Conservation (phyloP, 1,284 basidiomycete genomes). For the Leucoagaricus sp. region DNA sequence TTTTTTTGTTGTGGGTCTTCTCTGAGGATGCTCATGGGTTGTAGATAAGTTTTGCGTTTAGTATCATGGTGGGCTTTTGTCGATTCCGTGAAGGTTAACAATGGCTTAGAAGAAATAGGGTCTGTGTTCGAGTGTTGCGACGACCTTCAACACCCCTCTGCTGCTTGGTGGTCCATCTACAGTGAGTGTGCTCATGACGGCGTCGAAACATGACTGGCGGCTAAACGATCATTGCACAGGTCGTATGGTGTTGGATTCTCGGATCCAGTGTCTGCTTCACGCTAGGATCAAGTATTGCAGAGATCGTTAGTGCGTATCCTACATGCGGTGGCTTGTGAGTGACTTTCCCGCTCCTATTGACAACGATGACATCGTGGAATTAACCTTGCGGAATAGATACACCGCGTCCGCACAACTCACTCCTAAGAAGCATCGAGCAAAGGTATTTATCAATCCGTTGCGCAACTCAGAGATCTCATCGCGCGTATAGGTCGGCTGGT, state of each 20-base stretch:
- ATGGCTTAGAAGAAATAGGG: constrained; percentile 40
- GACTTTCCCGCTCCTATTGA: not conserved
- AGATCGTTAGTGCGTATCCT: constrained; percentile 80
- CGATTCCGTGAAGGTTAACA: not conserved
- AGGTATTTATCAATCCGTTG: constrained; percentile 33
- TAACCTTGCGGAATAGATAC: constrained; percentile 42
- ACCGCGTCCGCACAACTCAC: constrained; percentile 78
- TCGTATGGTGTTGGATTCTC: constrained; percentile 82
- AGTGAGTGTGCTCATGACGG: constrained; percentile 36
- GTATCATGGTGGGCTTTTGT: constrained; percentile 58
- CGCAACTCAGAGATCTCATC: not conserved
- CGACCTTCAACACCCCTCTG: constrained; percentile 81
- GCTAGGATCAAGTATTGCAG: constrained; percentile 75
- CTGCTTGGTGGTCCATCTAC: constrained; percentile 77
- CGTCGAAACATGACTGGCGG: not conserved
- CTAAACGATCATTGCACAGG: constrained; percentile 31
- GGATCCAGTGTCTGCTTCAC: constrained; percentile 79
- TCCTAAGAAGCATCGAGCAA: constrained; percentile 66
- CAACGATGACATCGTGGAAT: not conserved
- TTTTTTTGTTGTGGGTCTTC: not conserved
- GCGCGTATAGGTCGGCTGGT: constrained; percentile 57
- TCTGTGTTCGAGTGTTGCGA: constrained; percentile 78
- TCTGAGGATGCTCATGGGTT: not conserved
- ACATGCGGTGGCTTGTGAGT: constrained; percentile 80
- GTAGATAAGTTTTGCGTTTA: constrained; percentile 78